Conservation (phyloP, 495 filamentous ascomycete species). For the Rostrohypoxylon terebratum region DNA sequence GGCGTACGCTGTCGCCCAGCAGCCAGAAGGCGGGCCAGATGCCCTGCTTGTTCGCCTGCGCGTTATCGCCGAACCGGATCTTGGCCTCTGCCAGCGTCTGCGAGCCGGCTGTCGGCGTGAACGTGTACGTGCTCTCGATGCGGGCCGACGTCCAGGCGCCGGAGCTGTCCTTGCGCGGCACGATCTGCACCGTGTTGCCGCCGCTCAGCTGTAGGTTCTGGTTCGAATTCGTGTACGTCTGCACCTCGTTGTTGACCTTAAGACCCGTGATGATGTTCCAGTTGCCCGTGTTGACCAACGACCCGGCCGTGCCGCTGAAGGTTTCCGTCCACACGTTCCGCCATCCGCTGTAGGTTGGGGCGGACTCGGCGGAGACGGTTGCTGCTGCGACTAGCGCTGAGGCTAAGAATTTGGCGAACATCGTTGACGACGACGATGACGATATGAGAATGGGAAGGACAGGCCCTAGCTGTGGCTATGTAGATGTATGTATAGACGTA, state of each 20-base stretch:
- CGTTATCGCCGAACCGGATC: conserved; percentile 58
- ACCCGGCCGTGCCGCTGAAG: conserved; percentile 50
- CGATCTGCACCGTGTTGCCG: conserved; percentile 58
- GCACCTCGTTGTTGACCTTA: conserved; percentile 58
- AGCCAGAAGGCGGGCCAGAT: conserved; percentile 69
- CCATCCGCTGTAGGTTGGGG: conserved; percentile 52
- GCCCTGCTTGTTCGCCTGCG: conserved; percentile 55
- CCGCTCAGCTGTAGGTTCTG: conserved; percentile 59
- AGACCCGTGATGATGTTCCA: conserved; percentile 58
- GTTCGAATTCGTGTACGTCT: conserved; percentile 55
- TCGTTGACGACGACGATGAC: conserved; percentile 54
- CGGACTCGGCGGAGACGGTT: conserved; percentile 45
- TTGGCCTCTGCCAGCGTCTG: conserved; percentile 57
- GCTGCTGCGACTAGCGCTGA: conserved; percentile 27
- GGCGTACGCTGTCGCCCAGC: conserved; percentile 57
- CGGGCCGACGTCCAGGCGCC: conserved; percentile 63
- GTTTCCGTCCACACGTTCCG: conserved; percentile 54
- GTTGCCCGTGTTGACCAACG: conserved; percentile 49
- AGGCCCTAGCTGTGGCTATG: conserved; percentile 14
- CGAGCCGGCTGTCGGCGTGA: conserved; percentile 54
- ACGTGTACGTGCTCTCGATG: conserved; percentile 60
- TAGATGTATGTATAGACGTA: conserved; percentile 7
- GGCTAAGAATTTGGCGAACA: conserved; percentile 57
- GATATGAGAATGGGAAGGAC: conserved; percentile 67
- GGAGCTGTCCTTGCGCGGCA: conserved; percentile 54